Evolutionary conservation across 176 grass and related monocot species (phyloP).

Genomic region (Tillandsia leiboldiana): DNA sequence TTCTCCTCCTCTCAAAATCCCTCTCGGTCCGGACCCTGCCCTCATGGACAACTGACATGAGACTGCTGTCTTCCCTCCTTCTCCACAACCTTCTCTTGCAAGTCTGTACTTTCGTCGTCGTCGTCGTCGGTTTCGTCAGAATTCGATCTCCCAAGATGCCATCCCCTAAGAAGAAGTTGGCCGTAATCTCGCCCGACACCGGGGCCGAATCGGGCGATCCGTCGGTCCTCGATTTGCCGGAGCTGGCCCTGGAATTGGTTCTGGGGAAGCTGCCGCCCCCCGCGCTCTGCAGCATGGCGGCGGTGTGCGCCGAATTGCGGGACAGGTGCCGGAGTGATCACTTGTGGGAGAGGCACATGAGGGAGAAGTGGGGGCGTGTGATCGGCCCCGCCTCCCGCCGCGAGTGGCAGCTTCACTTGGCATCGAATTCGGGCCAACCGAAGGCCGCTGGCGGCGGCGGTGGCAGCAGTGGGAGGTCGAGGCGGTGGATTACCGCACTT

Average conservation of each 20-base stretch:
- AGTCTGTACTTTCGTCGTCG: constrained; percentile 20
- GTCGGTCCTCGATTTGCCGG: constrained; percentile 74
- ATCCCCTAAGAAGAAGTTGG: constrained; percentile 49
- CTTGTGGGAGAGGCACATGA: constrained; percentile 84
- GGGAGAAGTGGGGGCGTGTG: constrained; percentile 65
- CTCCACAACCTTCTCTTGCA: constrained; percentile 45
- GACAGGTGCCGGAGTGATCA: constrained; percentile 55
- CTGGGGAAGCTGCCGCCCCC: constrained; percentile 57
- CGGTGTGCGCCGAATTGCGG: constrained; percentile 51
- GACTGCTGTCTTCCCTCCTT: constrained; percentile 45
- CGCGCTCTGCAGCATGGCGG: constrained; percentile 57
- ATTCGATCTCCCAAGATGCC: constrained; percentile 24
- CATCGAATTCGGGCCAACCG: constrained; percentile 7
- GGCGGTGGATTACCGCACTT: constrained; percentile 51
- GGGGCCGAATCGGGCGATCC: constrained; percentile 20
- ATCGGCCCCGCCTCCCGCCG: constrained; percentile 44
- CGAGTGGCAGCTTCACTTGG: constrained; percentile 49
- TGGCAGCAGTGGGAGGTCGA: constrained; percentile 21
- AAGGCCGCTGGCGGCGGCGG: background rate
- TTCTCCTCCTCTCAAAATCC: constrained; percentile 50
- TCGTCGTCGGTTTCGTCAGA: constrained; percentile 16
- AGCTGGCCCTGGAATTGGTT: constrained; percentile 76
- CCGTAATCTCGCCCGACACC: constrained; percentile 24
- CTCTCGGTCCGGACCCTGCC: constrained; percentile 11
- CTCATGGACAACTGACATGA: constrained; percentile 60